Conservation (phyloP, 164 flowering plant genomes). For the Paratinospora sagittata region DNA sequence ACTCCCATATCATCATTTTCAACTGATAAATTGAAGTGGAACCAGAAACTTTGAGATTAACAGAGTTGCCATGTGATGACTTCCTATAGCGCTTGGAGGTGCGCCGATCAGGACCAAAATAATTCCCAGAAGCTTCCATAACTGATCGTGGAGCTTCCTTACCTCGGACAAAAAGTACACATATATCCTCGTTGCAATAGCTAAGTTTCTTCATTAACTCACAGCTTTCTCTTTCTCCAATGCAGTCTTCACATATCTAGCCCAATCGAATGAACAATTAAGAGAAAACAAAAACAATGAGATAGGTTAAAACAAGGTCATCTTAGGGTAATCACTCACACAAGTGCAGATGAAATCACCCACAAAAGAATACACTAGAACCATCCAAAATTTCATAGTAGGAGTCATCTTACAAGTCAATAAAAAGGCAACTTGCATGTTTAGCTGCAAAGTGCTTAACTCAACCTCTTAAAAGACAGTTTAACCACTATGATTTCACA, state of each 20-base stretch:
- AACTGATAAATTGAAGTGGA: constrained; percentile 81
- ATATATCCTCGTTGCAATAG: constrained; percentile 67
- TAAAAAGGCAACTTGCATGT: not conserved
- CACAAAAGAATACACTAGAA: not conserved
- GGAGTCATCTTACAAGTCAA: not conserved
- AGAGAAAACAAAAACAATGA: not conserved
- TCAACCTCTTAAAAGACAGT: not conserved
- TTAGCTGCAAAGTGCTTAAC: not conserved
- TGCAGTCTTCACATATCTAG: constrained; percentile 85
- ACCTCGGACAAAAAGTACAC: constrained; percentile 65
- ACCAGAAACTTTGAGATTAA: constrained; percentile 77
- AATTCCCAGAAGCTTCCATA: constrained; percentile 64
- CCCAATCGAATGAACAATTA: not conserved
- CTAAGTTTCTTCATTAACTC: constrained; percentile 74
- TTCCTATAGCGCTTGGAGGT: constrained; percentile 82
- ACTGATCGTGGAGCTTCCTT: constrained; percentile 87
- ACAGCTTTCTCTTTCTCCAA: constrained; percentile 87
- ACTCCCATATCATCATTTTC: constrained; percentile 99
- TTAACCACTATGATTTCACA: not conserved
- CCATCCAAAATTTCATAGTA: not conserved
- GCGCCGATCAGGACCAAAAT: constrained; percentile 66
- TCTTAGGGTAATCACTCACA: not conserved
- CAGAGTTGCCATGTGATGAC: constrained; percentile 52
- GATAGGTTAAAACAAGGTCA: not conserved
- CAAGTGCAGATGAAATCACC: not conserved